A percentile compares a stretch with the other conserved stretches of the same genome.
phyloP scores from a whole-genome alignment of 805 yeast species.

The Kuraishia ogatae region DNA sequence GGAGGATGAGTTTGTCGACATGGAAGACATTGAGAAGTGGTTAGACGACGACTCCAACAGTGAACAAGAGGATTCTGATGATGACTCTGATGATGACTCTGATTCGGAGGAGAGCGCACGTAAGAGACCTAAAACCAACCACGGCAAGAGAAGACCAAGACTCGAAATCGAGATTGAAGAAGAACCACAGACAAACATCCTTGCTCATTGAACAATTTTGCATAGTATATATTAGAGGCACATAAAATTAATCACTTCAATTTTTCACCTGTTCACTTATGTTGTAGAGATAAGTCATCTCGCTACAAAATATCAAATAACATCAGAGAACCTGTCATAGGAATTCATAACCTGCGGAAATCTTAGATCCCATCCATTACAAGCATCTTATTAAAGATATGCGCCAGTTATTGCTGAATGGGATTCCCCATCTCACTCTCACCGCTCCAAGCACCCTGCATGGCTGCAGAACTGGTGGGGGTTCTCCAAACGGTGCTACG shows the following conservation, averaged over 20 bases:
- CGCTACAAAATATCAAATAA: too few relatives aligned
- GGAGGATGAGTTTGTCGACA: conserved; percentile 81
- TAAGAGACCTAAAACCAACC: conserved; percentile 25
- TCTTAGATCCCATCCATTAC: too few relatives aligned
- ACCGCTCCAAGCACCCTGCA: too few relatives aligned
- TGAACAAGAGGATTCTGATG: conserved; percentile 28
- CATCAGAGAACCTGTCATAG: too few relatives aligned
- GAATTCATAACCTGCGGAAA: too few relatives aligned
- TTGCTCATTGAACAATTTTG: neutral
- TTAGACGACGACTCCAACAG: conserved; percentile 33
- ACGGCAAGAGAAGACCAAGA: conserved; percentile 53
- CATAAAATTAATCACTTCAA: neutral
- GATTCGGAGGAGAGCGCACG: conserved; percentile 24
- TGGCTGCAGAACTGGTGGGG: too few relatives aligned
- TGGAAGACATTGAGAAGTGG: conserved; percentile 93
- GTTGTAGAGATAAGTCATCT: too few relatives aligned
- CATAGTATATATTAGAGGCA: neutral
- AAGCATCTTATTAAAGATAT: too few relatives aligned
- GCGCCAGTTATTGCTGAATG: too few relatives aligned
- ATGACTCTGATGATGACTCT: conserved; percentile 22
- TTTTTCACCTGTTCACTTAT: neutral
- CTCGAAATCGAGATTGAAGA: conserved; percentile 82
- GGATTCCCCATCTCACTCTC: too few relatives aligned
- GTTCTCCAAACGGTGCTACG: too few relatives aligned
- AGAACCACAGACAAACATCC: conserved; percentile 29